Base-by-base conservation (phyloP, 148 eudicot species). In the Amaranthus palmeri region DNA sequence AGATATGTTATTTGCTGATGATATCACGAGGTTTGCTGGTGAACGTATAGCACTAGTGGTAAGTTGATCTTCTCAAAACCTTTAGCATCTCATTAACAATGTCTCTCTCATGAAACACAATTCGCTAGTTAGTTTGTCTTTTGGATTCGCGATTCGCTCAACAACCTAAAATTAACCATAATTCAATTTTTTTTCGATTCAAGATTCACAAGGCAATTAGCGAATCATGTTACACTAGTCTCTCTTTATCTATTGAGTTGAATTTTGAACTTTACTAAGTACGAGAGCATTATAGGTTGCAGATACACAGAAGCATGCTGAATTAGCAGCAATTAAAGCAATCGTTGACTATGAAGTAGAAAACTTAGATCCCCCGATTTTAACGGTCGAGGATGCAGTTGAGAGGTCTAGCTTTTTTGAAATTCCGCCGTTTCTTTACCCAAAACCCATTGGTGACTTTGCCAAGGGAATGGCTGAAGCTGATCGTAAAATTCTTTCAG, bases 371-470 rank as follows among this genome's bases (percentile, higher is more conserved):
- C 80, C 89, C 11, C 97, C 99, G 10, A 95, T 95, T 73, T 85
- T 95, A 74, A 95, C 90, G 5, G 89, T 91, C 59, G 96, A 95
- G 78, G 92, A 95, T 52, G 99, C 99, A 42, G 96, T 92, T 75
- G 89, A 95, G 78, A 88, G 76, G 65, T 79, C 83, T 6, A 95
- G 96, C 78, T 90, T 88, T 68, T 85, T 86, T 45, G 89, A 87
- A 11, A 78, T 86, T 66, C 96, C 92, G n/a, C 81, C 96, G 71
- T 84, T 78, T 69, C 0, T 85, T 17, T 42, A 13, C 61, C 93
- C 96, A 36, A 50, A 76, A 58, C 87, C 76, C 18, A 84, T 92
- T 25, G 99, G 97, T 68, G 96, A 95, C 78, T 86, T 88, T 59
- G 77, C 86, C 2, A 85, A 88, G 75, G 99, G 99, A 75, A 95